Evolutionary conservation across 768 basidiomycete species (phyloP).

Genomic region (Kwoniella pini): DNA sequence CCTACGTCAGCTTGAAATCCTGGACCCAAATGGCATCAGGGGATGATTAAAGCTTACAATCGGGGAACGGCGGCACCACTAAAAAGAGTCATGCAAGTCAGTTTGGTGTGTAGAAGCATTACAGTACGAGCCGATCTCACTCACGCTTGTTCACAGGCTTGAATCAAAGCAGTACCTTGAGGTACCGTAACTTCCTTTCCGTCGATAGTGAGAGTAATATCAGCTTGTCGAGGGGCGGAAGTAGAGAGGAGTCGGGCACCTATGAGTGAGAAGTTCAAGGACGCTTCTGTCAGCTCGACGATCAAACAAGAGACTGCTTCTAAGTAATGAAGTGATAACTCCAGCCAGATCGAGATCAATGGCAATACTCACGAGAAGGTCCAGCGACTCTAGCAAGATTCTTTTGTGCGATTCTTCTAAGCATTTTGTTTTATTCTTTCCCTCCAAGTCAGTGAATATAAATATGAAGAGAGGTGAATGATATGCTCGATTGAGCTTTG

Average conservation of each 20-base stretch:
- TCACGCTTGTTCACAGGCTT: constrained; percentile 70
- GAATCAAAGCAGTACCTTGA: constrained; percentile 91
- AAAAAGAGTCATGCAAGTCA: constrained; percentile 14
- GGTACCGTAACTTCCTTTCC: constrained; percentile 97
- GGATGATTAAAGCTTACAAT: constrained; percentile 57
- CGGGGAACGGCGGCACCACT: constrained; percentile 58
- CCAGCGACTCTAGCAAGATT: constrained; percentile 24
- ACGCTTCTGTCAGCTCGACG: no score
- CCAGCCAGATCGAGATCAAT: neutral
- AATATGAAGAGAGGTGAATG: neutral
- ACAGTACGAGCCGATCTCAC: constrained; percentile 1
- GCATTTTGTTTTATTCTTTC: constrained; percentile 13
- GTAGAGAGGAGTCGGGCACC: constrained; percentile 45
- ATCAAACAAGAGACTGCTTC: no score
- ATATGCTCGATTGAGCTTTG: constrained; percentile 7
- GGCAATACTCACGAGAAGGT: constrained; percentile 21
- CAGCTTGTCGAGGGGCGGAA: constrained; percentile 41
- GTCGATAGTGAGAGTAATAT: constrained; percentile 87
- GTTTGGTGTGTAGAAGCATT: no score
- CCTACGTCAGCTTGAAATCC: no score
- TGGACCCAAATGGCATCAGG: no score
- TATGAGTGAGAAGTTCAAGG: no score
- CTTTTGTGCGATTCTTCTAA: constrained; percentile 24
- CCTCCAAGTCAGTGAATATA: neutral
- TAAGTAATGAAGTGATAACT: neutral